Evolutionary conservation across 768 basidiomycete species (phyloP).

Genomic region (Russula olivacea): DNA sequence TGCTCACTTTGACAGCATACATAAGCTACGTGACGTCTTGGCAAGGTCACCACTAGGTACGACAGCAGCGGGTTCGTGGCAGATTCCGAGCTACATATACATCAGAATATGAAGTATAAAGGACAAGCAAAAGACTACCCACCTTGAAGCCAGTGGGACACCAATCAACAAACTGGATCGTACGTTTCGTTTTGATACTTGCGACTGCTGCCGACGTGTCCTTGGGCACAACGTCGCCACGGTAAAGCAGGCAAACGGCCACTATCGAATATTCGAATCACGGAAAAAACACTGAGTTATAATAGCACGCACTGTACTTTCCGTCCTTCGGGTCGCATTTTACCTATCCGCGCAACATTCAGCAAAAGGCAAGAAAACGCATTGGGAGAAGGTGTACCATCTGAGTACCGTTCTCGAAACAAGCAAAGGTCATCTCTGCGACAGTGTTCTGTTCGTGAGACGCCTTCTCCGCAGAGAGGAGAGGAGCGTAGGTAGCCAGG

Average conservation of each 20-base stretch:
- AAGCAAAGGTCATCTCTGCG: constrained; percentile 96
- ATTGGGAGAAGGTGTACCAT: constrained; percentile 46
- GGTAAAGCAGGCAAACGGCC: constrained; percentile 90
- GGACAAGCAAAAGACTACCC: constrained; percentile 7
- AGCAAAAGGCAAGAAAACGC: constrained; percentile 5
- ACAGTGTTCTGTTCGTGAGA: constrained; percentile 96
- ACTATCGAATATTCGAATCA: constrained; percentile 38
- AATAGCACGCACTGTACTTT: constrained; percentile 81
- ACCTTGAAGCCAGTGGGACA: constrained; percentile 96
- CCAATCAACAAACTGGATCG: constrained; percentile 98
- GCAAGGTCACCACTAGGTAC: constrained; percentile 96
- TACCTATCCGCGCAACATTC: constrained; percentile 31
- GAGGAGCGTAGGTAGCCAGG: constrained; percentile 90
- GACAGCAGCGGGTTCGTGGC: constrained; percentile 89
- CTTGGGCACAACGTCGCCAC: constrained; percentile 96
- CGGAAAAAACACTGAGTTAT: not conserved
- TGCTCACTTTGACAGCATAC: constrained; percentile 88
- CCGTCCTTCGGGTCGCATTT: constrained; percentile 96
- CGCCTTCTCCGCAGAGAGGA: constrained; percentile 93
- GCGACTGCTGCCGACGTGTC: constrained; percentile 91
- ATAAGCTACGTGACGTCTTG: constrained; percentile 87
- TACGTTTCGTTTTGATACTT: constrained; percentile 94
- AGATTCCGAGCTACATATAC: constrained; percentile 75
- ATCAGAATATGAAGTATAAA: constrained; percentile 26
- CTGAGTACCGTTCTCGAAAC: constrained; percentile 95